A percentile compares a stretch with the other conserved stretches of the same genome.
phyloP scores from a whole-genome alignment of 2,329 filamentous ascomycete species.

The Pestalotiopsis sp. region DNA sequence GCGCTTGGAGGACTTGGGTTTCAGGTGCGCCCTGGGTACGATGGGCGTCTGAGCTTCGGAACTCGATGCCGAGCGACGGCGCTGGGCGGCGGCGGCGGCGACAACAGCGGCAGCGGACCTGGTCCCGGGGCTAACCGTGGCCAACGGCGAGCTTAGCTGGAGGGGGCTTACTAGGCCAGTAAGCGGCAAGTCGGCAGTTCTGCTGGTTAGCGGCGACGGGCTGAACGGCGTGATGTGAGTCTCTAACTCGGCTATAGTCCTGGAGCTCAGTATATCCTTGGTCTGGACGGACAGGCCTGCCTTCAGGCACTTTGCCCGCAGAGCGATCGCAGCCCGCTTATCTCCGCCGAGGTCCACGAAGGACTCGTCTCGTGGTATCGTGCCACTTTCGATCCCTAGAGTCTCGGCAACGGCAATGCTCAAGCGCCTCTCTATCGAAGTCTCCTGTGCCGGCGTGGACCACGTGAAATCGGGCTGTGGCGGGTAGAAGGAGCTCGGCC shows the following conservation, averaged over 20 bases:
- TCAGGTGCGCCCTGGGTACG: slow-evolving; percentile 14
- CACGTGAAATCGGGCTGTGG: slow-evolving; percentile 18
- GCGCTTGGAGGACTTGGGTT: slow-evolving; percentile 24
- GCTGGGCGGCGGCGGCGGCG: background rate
- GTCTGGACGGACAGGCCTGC: slow-evolving; percentile 38
- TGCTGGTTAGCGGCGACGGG: slow-evolving; percentile 13
- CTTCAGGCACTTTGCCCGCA: slow-evolving; percentile 36
- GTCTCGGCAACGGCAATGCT: slow-evolving; percentile 38
- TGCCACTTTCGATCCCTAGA: slow-evolving; percentile 33
- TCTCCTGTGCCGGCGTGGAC: slow-evolving; percentile 14
- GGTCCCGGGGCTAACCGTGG: background rate
- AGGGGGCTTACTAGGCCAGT: slow-evolving; percentile 23
- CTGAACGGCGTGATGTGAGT: slow-evolving; percentile 38
- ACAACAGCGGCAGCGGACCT: background rate
- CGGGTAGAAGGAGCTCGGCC: slow-evolving; percentile 26
- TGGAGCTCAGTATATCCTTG: slow-evolving; percentile 44
- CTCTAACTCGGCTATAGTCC: slow-evolving; percentile 47
- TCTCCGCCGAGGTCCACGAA: slow-evolving; percentile 48
- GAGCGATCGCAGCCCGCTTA: slow-evolving; percentile 34
- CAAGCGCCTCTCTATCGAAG: slow-evolving; percentile 32
- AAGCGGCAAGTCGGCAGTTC: slow-evolving; percentile 11
- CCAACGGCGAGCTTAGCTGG: slow-evolving; percentile 20
- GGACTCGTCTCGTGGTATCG: slow-evolving; percentile 41
- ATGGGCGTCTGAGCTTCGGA: slow-evolving; percentile 19
- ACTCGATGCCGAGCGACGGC: slow-evolving; percentile 21